These are phyloP conservation scores for Botrytis paeoniae DNA, from an alignment of 2,329 filamentous ascomycete species.

Conservation along the genomic window DNA sequence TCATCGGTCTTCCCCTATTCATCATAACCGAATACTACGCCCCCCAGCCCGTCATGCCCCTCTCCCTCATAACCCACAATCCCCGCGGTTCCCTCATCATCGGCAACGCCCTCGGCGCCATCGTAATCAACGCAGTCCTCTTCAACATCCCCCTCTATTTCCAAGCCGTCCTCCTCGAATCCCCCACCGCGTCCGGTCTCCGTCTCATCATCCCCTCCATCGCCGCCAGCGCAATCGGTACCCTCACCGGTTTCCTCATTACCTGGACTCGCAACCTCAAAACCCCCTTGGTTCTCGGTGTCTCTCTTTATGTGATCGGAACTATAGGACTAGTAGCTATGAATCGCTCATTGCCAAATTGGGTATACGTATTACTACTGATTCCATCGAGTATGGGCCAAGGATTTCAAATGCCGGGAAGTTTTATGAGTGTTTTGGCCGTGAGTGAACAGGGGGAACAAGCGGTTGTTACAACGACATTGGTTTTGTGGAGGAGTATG, in stretches of 20 bases:
- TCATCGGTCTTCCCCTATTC: slow-evolving; percentile 49
- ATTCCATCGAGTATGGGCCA: slow-evolving; percentile 56
- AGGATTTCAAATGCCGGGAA: slow-evolving; percentile 63
- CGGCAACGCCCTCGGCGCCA: slow-evolving; percentile 50
- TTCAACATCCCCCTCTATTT: slow-evolving; percentile 72
- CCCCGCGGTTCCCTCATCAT: slow-evolving; percentile 59
- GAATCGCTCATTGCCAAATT: slow-evolving; percentile 49
- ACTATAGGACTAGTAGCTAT: slow-evolving; percentile 50
- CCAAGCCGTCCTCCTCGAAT: slow-evolving; percentile 68
- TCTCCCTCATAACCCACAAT: slow-evolving; percentile 48
- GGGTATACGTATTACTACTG: slow-evolving; percentile 54
- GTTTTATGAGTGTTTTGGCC: slow-evolving; percentile 62
- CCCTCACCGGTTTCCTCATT: slow-evolving; percentile 60
- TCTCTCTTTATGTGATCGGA: slow-evolving; percentile 49
- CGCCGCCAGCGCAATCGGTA: slow-evolving; percentile 52
- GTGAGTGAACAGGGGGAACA: slow-evolving; percentile 59
- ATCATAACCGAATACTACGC: slow-evolving; percentile 51
- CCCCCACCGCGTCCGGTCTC: slow-evolving; percentile 69
- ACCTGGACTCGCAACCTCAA: slow-evolving; percentile 58
- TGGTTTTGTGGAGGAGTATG: slow-evolving; percentile 68
- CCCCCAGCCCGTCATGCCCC: slow-evolving; percentile 57
- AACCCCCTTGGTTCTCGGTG: slow-evolving; percentile 54
- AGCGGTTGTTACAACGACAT: slow-evolving; percentile 66
- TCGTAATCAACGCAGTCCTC: slow-evolving; percentile 54
- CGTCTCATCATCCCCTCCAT: slow-evolving; percentile 64